Evolutionary conservation across 495 filamentous ascomycete species (phyloP).

Genomic region (Aspergillus heteromorphus): DNA sequence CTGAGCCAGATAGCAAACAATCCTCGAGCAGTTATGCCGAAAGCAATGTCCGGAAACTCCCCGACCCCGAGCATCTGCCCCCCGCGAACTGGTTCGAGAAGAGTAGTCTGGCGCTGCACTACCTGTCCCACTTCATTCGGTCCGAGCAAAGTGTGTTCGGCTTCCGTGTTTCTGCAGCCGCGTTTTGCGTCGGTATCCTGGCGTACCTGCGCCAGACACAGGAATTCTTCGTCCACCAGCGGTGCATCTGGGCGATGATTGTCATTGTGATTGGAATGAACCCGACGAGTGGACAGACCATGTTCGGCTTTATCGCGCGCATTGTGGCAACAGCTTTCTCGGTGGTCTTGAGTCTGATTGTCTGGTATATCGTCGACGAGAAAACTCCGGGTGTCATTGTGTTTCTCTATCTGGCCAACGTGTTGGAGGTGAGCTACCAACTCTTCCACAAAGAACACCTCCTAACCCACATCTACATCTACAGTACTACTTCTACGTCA

Average conservation of each 20-base stretch:
- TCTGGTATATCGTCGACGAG: constrained; percentile 71
- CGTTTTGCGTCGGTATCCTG: constrained; percentile 62
- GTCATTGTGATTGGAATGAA: constrained; percentile 62
- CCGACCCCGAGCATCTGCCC: constrained; percentile 69
- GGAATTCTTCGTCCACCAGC: constrained; percentile 60
- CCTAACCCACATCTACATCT: neutral
- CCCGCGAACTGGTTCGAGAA: constrained; percentile 57
- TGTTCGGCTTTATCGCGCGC: constrained; percentile 64
- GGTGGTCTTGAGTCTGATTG: constrained; percentile 54
- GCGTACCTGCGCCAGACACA: constrained; percentile 63
- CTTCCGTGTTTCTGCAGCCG: constrained; percentile 64
- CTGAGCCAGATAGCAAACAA: neutral
- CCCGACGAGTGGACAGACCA: constrained; percentile 55
- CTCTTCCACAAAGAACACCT: neutral
- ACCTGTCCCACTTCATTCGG: constrained; percentile 22
- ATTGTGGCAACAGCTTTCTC: constrained; percentile 57
- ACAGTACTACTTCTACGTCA: constrained; percentile 60
- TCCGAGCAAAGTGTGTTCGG: constrained; percentile 50
- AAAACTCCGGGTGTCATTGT: constrained; percentile 59
- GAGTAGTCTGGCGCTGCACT: constrained; percentile 31
- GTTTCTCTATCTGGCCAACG: constrained; percentile 61
- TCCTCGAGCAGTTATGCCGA: constrained; percentile 11
- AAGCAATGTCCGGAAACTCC: constrained; percentile 8
- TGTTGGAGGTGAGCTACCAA: constrained; percentile 44
- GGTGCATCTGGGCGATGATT: constrained; percentile 75